A percentile compares a stretch with the other conserved stretches of the same genome.
These are phyloP conservation scores for Irpex lacteus DNA, from an alignment of 1,284 basidiomycete genomes.

Conservation along the genomic window DNA sequence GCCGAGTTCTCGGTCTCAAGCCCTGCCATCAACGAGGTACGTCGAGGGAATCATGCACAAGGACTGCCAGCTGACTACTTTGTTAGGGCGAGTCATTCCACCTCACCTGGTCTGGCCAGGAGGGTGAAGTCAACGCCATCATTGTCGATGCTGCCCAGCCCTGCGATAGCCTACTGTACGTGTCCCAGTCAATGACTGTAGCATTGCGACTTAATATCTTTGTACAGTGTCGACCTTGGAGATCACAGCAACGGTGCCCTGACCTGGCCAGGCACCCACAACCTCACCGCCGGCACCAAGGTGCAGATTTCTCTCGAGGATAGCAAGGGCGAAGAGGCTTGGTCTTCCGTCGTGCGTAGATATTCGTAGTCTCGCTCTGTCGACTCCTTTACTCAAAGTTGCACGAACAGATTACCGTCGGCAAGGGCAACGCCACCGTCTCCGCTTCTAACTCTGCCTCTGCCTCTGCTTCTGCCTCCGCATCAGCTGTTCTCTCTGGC, in stretches of 20 bases:
- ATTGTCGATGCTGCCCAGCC: conserved; percentile 49
- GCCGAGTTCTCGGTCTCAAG: conserved; percentile 54
- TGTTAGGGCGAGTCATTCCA: conserved; percentile 51
- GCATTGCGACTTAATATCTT: background rate
- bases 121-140: conserved; percentile 57
- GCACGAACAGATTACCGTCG: conserved; percentile 50
- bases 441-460: conserved; percentile 41
- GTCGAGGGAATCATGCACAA: conserved; percentile 1
- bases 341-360: conserved; percentile 53
- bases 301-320: conserved; percentile 60
- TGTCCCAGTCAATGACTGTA: conserved; percentile 2
- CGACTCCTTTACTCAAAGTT: background rate
- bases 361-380: background rate
- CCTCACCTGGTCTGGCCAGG: conserved; percentile 51
- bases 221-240: conserved; percentile 52
- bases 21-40: conserved; percentile 54
- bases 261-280: conserved; percentile 40
- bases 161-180: conserved; percentile 62
- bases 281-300: conserved; percentile 44
- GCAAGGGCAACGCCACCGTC: conserved; percentile 42
- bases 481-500: conserved; percentile 12
- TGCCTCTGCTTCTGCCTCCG: conserved; percentile 18
- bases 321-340: conserved; percentile 52
- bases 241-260: conserved; percentile 44
- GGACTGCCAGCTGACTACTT: background rate